Conservation (phyloP, 2,329 filamentous ascomycete genomes). For the Beauveria sp. region DNA sequence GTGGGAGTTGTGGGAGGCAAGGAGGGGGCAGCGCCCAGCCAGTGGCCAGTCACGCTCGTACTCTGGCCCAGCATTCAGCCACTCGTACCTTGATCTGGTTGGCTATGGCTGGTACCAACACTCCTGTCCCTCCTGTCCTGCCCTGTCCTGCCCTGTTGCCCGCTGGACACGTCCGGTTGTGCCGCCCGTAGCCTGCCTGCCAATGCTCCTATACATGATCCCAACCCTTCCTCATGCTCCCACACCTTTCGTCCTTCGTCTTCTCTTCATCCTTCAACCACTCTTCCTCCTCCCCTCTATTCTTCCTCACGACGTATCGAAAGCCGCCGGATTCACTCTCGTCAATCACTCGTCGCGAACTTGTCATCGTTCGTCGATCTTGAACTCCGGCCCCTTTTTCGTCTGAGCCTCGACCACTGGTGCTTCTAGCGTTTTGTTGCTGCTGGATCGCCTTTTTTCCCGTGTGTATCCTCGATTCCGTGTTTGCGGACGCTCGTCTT, state of each 20-base stretch:
- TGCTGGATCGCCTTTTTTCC: conserved; percentile 7
- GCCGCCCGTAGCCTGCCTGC: conserved; percentile 19
- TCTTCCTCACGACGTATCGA: conserved; percentile 26
- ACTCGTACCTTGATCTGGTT: not conserved
- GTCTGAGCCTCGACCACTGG: conserved; percentile 19
- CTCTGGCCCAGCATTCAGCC: not conserved
- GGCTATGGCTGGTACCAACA: not conserved
- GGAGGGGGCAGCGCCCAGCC: not conserved
- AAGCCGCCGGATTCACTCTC: conserved; percentile 17
- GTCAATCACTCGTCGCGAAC: conserved; percentile 9
- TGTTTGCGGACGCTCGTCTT: conserved; percentile 14
- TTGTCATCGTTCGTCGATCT: conserved; percentile 22
- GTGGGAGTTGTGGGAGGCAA: not conserved
- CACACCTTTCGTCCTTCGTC: conserved; percentile 17
- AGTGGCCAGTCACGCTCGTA: no score
- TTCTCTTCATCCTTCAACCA: conserved; percentile 16
- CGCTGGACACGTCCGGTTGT: conserved; percentile 14
- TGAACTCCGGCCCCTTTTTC: conserved; percentile 24
- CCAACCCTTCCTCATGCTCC: conserved; percentile 16
- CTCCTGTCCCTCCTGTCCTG: not conserved
- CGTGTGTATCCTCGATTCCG: not conserved
- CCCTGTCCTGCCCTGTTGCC: not conserved
- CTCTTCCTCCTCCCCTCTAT: conserved; percentile 15
- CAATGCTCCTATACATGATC: conserved; percentile 3
- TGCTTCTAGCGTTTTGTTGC: conserved; percentile 20